A percentile compares a stretch with the other conserved stretches of the same genome.
Conservation (phyloP, 73 alveolate species). For the Stentor coeruleus region DNA sequence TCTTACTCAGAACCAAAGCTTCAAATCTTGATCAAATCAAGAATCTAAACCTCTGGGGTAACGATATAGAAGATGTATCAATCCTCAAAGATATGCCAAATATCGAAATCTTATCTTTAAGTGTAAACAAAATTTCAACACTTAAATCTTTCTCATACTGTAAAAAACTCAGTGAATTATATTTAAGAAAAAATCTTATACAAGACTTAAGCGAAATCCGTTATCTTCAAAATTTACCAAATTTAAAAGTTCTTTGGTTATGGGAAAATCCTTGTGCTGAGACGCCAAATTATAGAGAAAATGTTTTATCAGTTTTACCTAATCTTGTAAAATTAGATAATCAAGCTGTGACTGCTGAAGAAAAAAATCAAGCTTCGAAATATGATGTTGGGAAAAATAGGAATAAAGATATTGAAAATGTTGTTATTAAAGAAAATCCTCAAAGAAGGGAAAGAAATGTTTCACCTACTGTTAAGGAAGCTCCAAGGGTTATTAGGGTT, state of each 20-base stretch:
- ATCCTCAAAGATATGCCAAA: constrained; percentile 79
- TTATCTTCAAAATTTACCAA: constrained; percentile 53
- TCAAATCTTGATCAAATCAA: constrained; percentile 53
- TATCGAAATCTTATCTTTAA: constrained; percentile 74
- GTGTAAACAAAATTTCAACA: constrained; percentile 79
- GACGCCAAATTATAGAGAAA: constrained; percentile 69
- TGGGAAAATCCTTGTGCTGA: constrained; percentile 90
- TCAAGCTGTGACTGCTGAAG: constrained; percentile 60
- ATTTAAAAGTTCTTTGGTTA: constrained; percentile 87
- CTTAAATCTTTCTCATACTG: constrained; percentile 63
- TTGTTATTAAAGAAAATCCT: no score
- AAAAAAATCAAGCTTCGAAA: constrained; percentile 51
- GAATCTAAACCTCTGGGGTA: constrained; percentile 83
- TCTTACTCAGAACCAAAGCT: constrained; percentile 33
- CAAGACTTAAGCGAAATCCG: constrained; percentile 70
- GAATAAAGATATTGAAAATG: no score
- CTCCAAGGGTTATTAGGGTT: no score
- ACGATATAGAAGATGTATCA: constrained; percentile 80
- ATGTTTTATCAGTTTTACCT: constrained; percentile 67
- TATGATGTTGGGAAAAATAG: no score
- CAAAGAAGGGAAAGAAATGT: no score
- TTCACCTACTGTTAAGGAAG: no score
- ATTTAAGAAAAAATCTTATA: constrained; percentile 84
- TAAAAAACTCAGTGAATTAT: constrained; percentile 77
- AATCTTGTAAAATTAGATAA: constrained; percentile 79